These are phyloP conservation scores for Halenospora varia DNA, from an alignment of 495 filamentous ascomycete species.

Conservation along the genomic window DNA sequence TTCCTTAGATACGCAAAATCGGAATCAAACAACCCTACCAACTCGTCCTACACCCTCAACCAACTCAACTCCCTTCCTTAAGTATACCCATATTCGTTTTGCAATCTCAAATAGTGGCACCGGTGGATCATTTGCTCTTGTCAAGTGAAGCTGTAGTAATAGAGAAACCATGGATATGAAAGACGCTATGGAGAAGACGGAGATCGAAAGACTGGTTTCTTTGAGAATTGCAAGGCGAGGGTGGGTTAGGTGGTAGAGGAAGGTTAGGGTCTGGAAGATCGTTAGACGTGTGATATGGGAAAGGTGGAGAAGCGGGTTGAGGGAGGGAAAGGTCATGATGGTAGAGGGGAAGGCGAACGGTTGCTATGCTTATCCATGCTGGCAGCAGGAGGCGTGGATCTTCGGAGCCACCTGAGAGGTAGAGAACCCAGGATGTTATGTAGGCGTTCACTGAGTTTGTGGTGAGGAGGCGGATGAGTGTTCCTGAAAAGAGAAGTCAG, in stretches of 20 bases:
- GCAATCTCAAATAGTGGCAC: conserved; percentile 58
- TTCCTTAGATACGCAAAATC: no score
- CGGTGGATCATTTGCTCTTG: conserved; percentile 57
- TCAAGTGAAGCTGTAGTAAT: conserved; percentile 63
- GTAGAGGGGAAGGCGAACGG: conserved; percentile 22
- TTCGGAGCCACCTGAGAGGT: conserved; percentile 67
- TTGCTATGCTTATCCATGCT: conserved; percentile 83
- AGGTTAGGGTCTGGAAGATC: conserved; percentile 59
- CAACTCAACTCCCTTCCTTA: conserved; percentile 19
- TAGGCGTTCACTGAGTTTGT: conserved; percentile 77
- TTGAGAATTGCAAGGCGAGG: conserved; percentile 78
- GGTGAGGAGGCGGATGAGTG: conserved; percentile 77
- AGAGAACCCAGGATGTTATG: conserved; percentile 74
- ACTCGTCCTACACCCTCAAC: conserved; percentile 26
- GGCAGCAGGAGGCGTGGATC: conserved; percentile 77
- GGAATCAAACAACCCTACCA: conserved; percentile 25
- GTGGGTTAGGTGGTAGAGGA: conserved; percentile 76
- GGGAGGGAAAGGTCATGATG: background rate
- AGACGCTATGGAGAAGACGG: conserved; percentile 69
- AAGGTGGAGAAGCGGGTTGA: background rate
- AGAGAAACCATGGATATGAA: conserved; percentile 72
- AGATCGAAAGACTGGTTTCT: conserved; percentile 73
- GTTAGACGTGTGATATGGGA: background rate
- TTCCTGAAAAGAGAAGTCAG: conserved; percentile 44
- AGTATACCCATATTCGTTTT: conserved; percentile 23